Percentiles rank a stretch among this genome's conserved stretches.
These are phyloP conservation scores for Alternaria novae-zelandiae DNA, from an alignment of 2,329 filamentous ascomycete genomes.

Conservation along the genomic window DNA sequence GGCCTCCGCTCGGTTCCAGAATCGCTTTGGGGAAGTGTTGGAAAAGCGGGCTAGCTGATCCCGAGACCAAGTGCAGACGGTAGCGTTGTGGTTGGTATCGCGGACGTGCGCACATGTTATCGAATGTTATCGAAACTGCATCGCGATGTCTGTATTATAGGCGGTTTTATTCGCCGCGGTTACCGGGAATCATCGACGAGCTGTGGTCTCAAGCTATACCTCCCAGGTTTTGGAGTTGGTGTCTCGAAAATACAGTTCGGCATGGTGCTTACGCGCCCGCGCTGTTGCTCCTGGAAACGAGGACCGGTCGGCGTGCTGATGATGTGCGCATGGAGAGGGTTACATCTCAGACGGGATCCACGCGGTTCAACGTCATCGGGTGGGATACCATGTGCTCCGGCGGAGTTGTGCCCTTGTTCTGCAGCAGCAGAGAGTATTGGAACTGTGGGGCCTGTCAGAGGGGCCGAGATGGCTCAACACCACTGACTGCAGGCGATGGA, in stretches of 20 bases:
- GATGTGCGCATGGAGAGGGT: neutral
- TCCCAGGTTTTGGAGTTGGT: neutral
- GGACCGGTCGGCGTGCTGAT: neutral
- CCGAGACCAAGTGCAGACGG: neutral
- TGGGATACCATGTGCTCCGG: constrained; percentile 6
- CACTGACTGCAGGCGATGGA: neutral
- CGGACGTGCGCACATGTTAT: neutral
- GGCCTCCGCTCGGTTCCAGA: neutral
- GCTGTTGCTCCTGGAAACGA: constrained; percentile 7
- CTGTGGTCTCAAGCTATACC: neutral
- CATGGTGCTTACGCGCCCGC: neutral
- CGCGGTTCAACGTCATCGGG: constrained; percentile 13
- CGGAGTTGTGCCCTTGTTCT: neutral
- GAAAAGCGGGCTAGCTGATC: neutral
- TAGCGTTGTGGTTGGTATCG: neutral
- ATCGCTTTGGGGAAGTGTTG: neutral
- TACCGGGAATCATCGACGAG: neutral
- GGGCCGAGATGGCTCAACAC: constrained; percentile 8
- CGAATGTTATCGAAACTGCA: neutral
- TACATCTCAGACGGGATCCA: constrained; percentile 3
- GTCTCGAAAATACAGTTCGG: neutral
- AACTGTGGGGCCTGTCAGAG: constrained; percentile 9
- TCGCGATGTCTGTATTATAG: neutral
- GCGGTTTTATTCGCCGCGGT: neutral
- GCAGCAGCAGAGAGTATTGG: constrained; percentile 7